phyloP scores from a whole-genome alignment of 2,329 filamentous ascomycete genomes.

The Fusarium dlaminii region DNA sequence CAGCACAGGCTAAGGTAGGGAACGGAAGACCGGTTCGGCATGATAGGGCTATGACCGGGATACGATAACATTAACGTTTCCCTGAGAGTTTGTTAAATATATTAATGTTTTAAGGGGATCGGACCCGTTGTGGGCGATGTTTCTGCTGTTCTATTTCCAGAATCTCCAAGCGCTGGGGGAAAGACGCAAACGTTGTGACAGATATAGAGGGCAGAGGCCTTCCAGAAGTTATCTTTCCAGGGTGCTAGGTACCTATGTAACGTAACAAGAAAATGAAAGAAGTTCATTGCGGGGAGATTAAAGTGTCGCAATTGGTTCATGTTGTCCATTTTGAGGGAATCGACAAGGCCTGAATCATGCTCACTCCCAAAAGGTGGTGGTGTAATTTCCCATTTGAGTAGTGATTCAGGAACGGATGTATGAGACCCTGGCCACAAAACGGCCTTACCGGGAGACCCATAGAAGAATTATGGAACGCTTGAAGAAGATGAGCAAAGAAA shows the following conservation, averaged over 20 bases:
- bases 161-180: constrained; percentile 15
- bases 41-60: constrained; percentile 34
- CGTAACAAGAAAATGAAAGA: constrained; percentile 26
- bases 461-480: constrained; percentile 40
- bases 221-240: constrained; percentile 14
- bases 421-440: constrained; percentile 32
- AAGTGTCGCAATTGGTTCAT: constrained; percentile 38
- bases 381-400: constrained; percentile 42
- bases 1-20: constrained; percentile 9
- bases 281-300: constrained; percentile 34
- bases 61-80: constrained; percentile 25
- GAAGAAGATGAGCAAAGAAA: constrained; percentile 20
- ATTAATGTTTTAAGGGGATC: constrained; percentile 39
- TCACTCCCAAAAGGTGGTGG: constrained; percentile 20
- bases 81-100: constrained; percentile 30
- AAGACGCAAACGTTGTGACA: constrained; percentile 23
- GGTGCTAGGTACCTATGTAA: constrained; percentile 16
- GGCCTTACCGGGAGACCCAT: constrained; percentile 38
- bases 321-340: constrained; percentile 35
- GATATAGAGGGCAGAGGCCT: not conserved
- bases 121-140: constrained; percentile 26
- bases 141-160: constrained; percentile 43
- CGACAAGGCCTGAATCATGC: constrained; percentile 34
- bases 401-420: constrained; percentile 28
- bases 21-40: constrained; percentile 4